Evolutionary conservation across 106 monocot genomes (phyloP), one percentile per base, ranked within the genome.

Genomic region (Dendrobium nobile): DNA sequence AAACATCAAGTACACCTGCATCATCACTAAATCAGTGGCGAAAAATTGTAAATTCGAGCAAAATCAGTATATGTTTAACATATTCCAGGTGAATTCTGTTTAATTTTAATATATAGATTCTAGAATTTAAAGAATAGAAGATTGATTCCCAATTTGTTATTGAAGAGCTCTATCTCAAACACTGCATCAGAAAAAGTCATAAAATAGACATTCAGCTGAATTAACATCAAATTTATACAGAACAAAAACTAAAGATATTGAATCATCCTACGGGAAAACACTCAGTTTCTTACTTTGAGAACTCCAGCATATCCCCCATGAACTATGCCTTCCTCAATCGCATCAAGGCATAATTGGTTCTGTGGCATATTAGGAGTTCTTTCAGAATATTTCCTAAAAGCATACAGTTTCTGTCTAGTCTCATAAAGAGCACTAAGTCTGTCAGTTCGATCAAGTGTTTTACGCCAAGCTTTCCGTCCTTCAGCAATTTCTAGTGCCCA

Each of bases 371-470:
- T 85, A 47, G 82, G 82, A 80, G 73, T 83, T 61, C 20, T 77
- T 58, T 88, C 85, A 77, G 80, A 82, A 54, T 85, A 79, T 43
- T 81, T 79, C 68, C 88, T 80, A 11, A 9, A 76, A 51, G 76
- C 45, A 27, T 76, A 76, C 48, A 76, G 22, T 41, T 41, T 76
- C 48, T 51, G 76, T 11, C 76, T 15, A 1, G 76, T 41, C 48
- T 76, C 76, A 27, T 76, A 76, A 26, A 47, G 82, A 19, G 88
- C 77, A 24, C 85, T 77, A 45, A 88, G 76, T 80, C 58, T 82
- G 43, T 88, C 88, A 48, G 77, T 88, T 37, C 85, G 88, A 59
- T 43, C 55, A 80, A 88, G 88, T 72, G 88, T 83, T 85, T 76
- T 88, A 28, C 77, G 75, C 88, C 88, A 83, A 24, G 85, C 82